Evolutionary conservation across 2,329 filamentous ascomycete genomes (phyloP).

Genomic region (Clarireedia hainanense): DNA sequence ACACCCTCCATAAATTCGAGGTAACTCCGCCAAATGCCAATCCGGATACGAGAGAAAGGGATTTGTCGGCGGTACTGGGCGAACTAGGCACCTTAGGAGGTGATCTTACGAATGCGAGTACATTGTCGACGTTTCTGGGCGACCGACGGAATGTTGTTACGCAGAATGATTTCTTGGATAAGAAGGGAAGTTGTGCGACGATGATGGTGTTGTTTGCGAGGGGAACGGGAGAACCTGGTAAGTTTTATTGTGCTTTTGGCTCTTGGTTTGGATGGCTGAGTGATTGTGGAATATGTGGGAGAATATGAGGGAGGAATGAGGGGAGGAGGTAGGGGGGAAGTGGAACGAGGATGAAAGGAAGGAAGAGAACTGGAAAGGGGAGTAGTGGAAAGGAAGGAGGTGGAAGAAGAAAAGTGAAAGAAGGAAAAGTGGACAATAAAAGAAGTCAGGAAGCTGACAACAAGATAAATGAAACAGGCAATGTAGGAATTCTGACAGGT

Average conservation of each 20-base stretch:
- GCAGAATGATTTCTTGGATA: slow-evolving; percentile 2
- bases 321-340: background rate
- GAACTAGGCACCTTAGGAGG: background rate
- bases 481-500: slow-evolving; percentile 24
- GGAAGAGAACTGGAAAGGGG: background rate
- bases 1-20: no score
- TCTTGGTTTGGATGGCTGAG: background rate
- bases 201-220: slow-evolving; percentile 25
- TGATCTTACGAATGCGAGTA: slow-evolving; percentile 2
- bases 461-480: slow-evolving; percentile 11
- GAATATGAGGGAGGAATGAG: no score
- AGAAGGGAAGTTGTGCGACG: slow-evolving; percentile 19
- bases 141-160: slow-evolving; percentile 2
- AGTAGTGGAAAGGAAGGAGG: background rate
- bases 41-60: background rate
- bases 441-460: background rate
- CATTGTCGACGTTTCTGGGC: background rate
- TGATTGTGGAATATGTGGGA: no score
- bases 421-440: background rate
- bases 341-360: background rate
- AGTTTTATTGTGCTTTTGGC: background rate
- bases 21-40: no score
- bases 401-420: background rate
- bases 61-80: background rate
- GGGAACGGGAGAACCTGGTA: slow-evolving; percentile 22